Percentiles rank a stretch among this genome's conserved stretches.
These are phyloP conservation scores for Pharus latifolius DNA, from an alignment of 176 grass and related monocot genomes.

Conservation along the genomic window DNA sequence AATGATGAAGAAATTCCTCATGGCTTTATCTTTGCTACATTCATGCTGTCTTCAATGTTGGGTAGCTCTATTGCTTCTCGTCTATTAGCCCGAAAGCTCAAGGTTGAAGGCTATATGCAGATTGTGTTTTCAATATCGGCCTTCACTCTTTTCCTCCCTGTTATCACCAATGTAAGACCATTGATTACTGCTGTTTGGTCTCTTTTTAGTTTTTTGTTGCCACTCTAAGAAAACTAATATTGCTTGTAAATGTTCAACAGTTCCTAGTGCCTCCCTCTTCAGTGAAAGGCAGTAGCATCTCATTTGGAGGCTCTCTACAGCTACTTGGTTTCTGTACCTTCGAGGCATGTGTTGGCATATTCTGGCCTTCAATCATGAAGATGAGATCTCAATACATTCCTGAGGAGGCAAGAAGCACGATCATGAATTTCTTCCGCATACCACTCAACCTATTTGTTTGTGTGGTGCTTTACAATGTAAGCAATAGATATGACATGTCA, in stretches of 20 bases:
- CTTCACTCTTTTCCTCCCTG: constrained; percentile 71
- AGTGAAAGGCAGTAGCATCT: constrained; percentile 51
- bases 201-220: not conserved
- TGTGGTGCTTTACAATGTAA: constrained; percentile 96
- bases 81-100: constrained; percentile 59
- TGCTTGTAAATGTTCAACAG: constrained; percentile 25
- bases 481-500: not conserved
- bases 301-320: constrained; percentile 63
- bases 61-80: constrained; percentile 83
- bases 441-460: constrained; percentile 92
- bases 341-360: constrained; percentile 71
- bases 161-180: constrained; percentile 68
- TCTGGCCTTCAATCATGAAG: constrained; percentile 97
- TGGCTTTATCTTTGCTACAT: constrained; percentile 96
- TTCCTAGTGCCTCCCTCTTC: constrained; percentile 45
- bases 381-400: constrained; percentile 92
- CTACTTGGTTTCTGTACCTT: constrained; percentile 86
- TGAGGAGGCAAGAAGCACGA: constrained; percentile 79
- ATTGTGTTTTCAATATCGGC: constrained; percentile 75
- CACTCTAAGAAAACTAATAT: not conserved
- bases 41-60: constrained; percentile 98
- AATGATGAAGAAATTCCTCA: constrained; percentile 88
- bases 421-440: constrained; percentile 93
- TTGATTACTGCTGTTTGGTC: not conserved
- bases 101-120: constrained; percentile 97